Percentiles rank a stretch among this genome's conserved stretches.
Conservation (phyloP, 164 flowering plant species). For the Brasenia schreberi region DNA sequence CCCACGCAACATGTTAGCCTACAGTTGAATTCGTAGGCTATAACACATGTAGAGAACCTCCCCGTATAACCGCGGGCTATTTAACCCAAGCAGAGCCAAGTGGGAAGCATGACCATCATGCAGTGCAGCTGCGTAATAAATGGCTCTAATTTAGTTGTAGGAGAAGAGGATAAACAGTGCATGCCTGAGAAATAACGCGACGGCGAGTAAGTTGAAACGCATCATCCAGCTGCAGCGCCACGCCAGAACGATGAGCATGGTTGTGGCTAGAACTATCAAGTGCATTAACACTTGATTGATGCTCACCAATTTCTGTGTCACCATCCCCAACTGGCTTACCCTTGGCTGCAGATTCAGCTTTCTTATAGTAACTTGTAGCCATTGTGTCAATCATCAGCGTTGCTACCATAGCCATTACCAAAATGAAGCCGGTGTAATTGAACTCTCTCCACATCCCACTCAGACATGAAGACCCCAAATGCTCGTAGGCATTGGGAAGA, state of each 20-base stretch:
- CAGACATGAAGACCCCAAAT: neutral
- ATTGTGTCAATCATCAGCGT: neutral
- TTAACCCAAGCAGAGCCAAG: too few species aligned
- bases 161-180: neutral
- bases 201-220: neutral
- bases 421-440: neutral
- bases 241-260: neutral
- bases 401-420: neutral
- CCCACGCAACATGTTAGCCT: too few species aligned
- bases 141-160: too few species aligned
- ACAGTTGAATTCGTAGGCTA: too few species aligned
- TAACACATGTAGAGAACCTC: too few species aligned
- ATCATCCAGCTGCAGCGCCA: neutral
- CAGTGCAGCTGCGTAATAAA: too few species aligned
- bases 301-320: neutral
- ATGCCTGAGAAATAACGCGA: neutral
- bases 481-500: neutral
- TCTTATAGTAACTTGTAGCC: neutral
- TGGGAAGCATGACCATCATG: too few species aligned
- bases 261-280: neutral
- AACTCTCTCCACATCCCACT: neutral
- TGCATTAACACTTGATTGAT: neutral
- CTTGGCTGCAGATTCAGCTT: neutral
- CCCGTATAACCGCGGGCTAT: too few species aligned
- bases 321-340: neutral